These are phyloP conservation scores for Pseudonitzschia multistriata DNA, from an alignment of 108 stramenopile species.

Conservation along the genomic window DNA sequence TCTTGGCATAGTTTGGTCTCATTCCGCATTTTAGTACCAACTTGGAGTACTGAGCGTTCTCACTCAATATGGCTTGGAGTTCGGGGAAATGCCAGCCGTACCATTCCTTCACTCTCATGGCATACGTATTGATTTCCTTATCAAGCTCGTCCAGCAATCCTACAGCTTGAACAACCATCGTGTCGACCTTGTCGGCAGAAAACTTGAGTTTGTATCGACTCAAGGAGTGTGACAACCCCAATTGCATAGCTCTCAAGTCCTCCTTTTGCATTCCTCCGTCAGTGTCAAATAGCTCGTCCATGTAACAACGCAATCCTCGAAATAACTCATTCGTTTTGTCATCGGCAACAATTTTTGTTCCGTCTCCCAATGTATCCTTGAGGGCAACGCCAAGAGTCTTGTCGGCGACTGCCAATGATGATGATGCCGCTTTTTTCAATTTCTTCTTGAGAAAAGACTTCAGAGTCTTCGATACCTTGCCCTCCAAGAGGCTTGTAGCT, in stretches of 20 bases:
- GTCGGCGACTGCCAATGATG: constrained; percentile 93
- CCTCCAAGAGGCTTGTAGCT: constrained; percentile 92
- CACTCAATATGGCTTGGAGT: constrained; percentile 90
- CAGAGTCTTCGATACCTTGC: constrained; percentile 90
- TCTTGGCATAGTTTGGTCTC: constrained; percentile 75
- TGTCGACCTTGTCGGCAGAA: constrained; percentile 99
- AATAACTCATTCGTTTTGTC: constrained; percentile 91
- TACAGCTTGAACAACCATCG: constrained; percentile 99
- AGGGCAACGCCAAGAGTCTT: constrained; percentile 84
- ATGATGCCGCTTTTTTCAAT: constrained; percentile 80
- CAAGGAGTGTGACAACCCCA: constrained; percentile 95
- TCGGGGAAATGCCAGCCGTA: constrained; percentile 99
- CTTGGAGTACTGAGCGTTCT: constrained; percentile 97
- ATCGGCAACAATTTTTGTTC: constrained; percentile 48
- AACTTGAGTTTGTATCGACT: constrained; percentile 99
- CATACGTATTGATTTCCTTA: constrained; percentile 99
- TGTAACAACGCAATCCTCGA: constrained; percentile 91
- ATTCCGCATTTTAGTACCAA: constrained; percentile 90
- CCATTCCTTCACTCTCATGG: constrained; percentile 99
- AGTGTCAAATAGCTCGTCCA: constrained; percentile 89
- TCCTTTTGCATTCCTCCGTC: constrained; percentile 46
- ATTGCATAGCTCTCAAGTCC: constrained; percentile 90
- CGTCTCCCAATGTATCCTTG: constrained; percentile 90
- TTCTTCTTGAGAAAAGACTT: constrained; percentile 97
- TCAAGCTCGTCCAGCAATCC: constrained; percentile 99